Percentiles rank a stretch among this genome's conserved stretches.
Conservation (phyloP, 2,329 filamentous ascomycete genomes). For the Penicillium vulpinum region DNA sequence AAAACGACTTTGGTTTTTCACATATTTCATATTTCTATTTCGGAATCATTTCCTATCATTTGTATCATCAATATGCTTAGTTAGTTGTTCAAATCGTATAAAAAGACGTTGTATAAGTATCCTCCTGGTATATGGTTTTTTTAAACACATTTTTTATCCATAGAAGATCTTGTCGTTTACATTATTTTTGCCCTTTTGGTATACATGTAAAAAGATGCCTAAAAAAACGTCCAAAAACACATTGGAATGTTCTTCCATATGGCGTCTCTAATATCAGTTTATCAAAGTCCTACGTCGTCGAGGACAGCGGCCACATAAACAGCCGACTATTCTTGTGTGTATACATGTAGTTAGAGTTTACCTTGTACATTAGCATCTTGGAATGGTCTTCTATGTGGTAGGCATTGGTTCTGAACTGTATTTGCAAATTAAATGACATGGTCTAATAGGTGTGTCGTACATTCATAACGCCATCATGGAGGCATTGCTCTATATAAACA, state of each 20-base stretch:
- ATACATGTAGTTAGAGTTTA: background rate
- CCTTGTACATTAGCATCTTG: background rate
- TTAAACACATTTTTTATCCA: too few relatives aligned
- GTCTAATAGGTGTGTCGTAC: constrained; percentile 7
- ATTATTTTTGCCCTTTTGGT: too few relatives aligned
- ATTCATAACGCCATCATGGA: constrained; percentile 7
- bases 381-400: background rate
- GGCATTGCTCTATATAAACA: background rate
- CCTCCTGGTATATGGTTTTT: background rate
- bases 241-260: too few relatives aligned
- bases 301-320: too few relatives aligned
- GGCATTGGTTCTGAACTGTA: background rate
- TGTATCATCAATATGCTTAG: background rate
- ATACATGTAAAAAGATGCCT: too few relatives aligned
- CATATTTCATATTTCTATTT: background rate
- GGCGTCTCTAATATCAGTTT: too few relatives aligned
- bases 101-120: background rate
- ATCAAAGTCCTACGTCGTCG: too few relatives aligned
- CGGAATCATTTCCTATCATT: background rate
- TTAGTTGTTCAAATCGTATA: background rate
- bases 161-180: too few relatives aligned
- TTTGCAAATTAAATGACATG: constrained; percentile 2
- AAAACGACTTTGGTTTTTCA: background rate
- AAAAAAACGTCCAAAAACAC: too few relatives aligned
- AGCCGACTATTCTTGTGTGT: too few relatives aligned